Evolutionary conservation across 768 basidiomycete genomes (phyloP).

Genomic region (Paxillus ammoniavirescens): DNA sequence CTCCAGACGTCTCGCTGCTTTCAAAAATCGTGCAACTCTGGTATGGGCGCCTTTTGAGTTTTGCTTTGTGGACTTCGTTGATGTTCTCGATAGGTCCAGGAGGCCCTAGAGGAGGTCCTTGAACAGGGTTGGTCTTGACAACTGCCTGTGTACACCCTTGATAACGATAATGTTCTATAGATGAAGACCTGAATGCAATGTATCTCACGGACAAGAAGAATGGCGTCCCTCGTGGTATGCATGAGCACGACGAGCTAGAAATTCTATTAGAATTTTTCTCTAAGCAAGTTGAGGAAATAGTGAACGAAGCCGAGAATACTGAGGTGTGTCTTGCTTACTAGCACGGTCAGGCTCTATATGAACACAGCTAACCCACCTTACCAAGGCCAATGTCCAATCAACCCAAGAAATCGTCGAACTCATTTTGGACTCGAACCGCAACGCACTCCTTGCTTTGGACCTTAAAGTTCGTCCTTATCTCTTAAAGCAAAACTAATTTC

Average conservation of each 20-base stretch:
- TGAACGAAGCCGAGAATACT: slow-evolving; percentile 87
- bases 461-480: slow-evolving; percentile 56
- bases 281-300: slow-evolving; percentile 96
- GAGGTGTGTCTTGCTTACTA: slow-evolving; percentile 47
- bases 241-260: slow-evolving; percentile 93
- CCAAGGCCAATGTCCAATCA: slow-evolving; percentile 83
- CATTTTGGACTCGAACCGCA: slow-evolving; percentile 94
- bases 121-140: slow-evolving; percentile 65
- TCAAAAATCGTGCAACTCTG: slow-evolving; percentile 87
- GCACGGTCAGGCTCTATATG: neutral
- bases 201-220: slow-evolving; percentile 87
- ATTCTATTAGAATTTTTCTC: slow-evolving; percentile 91
- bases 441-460: slow-evolving; percentile 87
- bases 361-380: slow-evolving; percentile 2
- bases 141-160: neutral
- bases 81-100: slow-evolving; percentile 60
- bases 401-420: slow-evolving; percentile 98
- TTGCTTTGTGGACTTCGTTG: neutral
- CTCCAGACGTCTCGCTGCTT: slow-evolving; percentile 81
- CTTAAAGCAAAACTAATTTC: neutral
- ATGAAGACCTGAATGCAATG: slow-evolving; percentile 94
- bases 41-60: slow-evolving; percentile 37
- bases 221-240: slow-evolving; percentile 51
- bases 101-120: slow-evolving; percentile 88
- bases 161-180: slow-evolving; percentile 38